These are phyloP conservation scores for Fragaria iinumae DNA, from an alignment of 306 rosid species.

Conservation along the genomic window DNA sequence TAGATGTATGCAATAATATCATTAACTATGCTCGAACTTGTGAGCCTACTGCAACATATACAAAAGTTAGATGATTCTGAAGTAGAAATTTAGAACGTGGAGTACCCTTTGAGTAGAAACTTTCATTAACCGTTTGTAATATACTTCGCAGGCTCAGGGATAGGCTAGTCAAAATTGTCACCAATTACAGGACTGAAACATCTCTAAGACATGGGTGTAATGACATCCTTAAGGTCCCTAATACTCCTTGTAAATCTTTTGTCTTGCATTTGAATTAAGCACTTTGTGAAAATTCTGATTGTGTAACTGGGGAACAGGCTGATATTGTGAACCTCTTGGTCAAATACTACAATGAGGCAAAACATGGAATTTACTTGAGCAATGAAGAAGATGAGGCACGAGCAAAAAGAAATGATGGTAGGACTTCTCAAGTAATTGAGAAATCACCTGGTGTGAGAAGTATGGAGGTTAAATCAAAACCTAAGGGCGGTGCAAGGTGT, in stretches of 20 bases:
- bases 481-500: slow-evolving; percentile 91
- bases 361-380: slow-evolving; percentile 76
- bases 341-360: slow-evolving; percentile 88
- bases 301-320: slow-evolving; percentile 54
- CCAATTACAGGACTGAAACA: slow-evolving; percentile 96
- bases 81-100: not conserved
- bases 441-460: slow-evolving; percentile 47
- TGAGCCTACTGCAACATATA: not conserved
- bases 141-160: slow-evolving; percentile 74
- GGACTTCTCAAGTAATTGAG: slow-evolving; percentile 49
- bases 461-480: slow-evolving; percentile 68
- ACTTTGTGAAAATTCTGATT: slow-evolving; percentile 8
- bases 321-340: slow-evolving; percentile 83
- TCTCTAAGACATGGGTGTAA: slow-evolving; percentile 96
- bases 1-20: not conserved
- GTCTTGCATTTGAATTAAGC: slow-evolving; percentile 16
- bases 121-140: slow-evolving; percentile 1
- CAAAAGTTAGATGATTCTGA: not conserved
- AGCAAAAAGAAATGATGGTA: slow-evolving; percentile 46
- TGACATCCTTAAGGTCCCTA: slow-evolving; percentile 82
- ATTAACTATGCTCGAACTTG: not conserved
- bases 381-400: slow-evolving; percentile 71
- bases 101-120: not conserved
- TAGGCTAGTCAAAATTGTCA: slow-evolving; percentile 84
- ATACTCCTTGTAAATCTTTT: slow-evolving; percentile 9